These are phyloP conservation scores for Paracamarosporium sp. DNA, from an alignment of 2,329 filamentous ascomycete species.

Conservation along the genomic window DNA sequence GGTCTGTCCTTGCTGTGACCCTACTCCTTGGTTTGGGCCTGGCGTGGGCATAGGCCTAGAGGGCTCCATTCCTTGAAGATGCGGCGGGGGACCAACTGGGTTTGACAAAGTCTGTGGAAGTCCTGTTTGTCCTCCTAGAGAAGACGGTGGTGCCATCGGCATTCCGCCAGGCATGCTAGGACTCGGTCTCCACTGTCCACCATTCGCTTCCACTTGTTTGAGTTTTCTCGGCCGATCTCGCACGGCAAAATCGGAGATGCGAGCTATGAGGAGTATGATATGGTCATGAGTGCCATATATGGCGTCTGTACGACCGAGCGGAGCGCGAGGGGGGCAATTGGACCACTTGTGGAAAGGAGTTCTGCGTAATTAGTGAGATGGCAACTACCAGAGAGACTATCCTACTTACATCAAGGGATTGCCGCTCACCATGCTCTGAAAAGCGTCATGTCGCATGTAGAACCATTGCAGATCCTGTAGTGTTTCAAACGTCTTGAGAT, in stretches of 20 bases:
- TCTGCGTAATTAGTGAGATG: conserved; percentile 52
- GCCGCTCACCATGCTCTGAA: conserved; percentile 87
- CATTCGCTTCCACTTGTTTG: conserved; percentile 66
- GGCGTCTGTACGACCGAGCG: conserved; percentile 77
- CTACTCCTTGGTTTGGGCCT: conserved; percentile 9
- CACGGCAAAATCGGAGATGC: conserved; percentile 78
- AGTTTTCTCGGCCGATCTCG: conserved; percentile 81
- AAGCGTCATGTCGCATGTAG: conserved; percentile 93
- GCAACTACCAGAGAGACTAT: neutral
- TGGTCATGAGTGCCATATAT: conserved; percentile 91
- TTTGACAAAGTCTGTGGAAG: conserved; percentile 27
- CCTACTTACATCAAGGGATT: conserved; percentile 79
- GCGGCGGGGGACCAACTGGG: conserved; percentile 32
- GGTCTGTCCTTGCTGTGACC: conserved; percentile 5
- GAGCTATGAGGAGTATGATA: conserved; percentile 79
- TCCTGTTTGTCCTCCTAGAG: conserved; percentile 10
- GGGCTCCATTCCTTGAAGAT: conserved; percentile 30
- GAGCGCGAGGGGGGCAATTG: conserved; percentile 85
- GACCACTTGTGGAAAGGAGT: conserved; percentile 82
- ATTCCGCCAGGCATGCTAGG: conserved; percentile 53
- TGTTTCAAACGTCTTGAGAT: conserved; percentile 81
- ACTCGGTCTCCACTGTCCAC: conserved; percentile 63
- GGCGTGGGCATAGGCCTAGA: conserved; percentile 19
- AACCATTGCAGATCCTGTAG: conserved; percentile 92
- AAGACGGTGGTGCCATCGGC: conserved; percentile 46